phyloP scores from a whole-genome alignment of 1,284 basidiomycete species.

The Earliella scabrosa region DNA sequence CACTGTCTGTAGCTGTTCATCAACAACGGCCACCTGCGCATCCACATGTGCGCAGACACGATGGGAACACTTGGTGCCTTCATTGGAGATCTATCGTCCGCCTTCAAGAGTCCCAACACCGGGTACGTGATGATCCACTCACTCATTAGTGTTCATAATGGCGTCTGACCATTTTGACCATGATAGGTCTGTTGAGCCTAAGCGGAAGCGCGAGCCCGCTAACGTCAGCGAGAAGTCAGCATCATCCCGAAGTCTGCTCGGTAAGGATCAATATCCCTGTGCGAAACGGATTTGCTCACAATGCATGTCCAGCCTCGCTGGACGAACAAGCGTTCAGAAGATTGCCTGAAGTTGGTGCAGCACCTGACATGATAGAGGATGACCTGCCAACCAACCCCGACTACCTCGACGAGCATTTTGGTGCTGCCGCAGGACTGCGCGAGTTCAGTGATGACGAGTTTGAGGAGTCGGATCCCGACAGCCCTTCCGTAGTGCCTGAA shows the following conservation, averaged over 20 bases:
- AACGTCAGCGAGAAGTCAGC: conserved; percentile 36
- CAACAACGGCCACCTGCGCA: conserved; percentile 48
- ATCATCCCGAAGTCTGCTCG: conserved; percentile 18
- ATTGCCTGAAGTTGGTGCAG: conserved; percentile 73
- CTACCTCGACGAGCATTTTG: conserved; percentile 85
- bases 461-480: conserved; percentile 59
- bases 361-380: conserved; percentile 89
- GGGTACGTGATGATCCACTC: conserved; percentile 38
- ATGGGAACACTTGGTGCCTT: conserved; percentile 57
- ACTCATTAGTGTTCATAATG: too few relatives aligned
- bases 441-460: conserved; percentile 74
- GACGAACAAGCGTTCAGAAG: conserved; percentile 85
- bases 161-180: background rate
- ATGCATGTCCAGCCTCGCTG: conserved; percentile 62
- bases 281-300: background rate
- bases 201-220: conserved; percentile 38
- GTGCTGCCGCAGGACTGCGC: conserved; percentile 74
- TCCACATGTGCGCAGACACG: conserved; percentile 76
- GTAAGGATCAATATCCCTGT: conserved; percentile 17
- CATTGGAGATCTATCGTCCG: conserved; percentile 48
- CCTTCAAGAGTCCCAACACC: conserved; percentile 43
- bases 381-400: conserved; percentile 89
- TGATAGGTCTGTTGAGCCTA: conserved; percentile 18
- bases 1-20: conserved; percentile 30
- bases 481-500: conserved; percentile 37